Base-by-base conservation (phyloP, 129 eudicot species). In the Chrysanthemum lavandulifolium region DNA sequence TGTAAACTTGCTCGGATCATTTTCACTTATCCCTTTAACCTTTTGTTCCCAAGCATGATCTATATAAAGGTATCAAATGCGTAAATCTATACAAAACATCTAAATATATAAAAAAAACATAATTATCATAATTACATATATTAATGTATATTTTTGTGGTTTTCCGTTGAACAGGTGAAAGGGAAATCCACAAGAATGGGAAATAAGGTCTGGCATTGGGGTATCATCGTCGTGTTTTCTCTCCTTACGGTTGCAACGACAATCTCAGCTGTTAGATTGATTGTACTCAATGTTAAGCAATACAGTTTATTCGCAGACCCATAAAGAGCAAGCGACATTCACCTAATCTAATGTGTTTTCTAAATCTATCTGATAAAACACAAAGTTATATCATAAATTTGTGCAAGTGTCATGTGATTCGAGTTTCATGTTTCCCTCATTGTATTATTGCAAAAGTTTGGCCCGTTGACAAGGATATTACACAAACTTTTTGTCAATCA, bases 31-130 rank as follows among this genome's bases (percentile, higher is more conserved):
- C 43, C 78, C 82, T 61, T 61, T 85, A 73, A 85, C 90, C 27
- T 85, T 82, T n/a, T 85, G 29, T 85, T 85, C 73, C 90, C 90
- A 15, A 85, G 90, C 80, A 76, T 82, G 83, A 82, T 85, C 36
- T 31, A 79, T 73, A 59, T 85, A 49, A 82, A 85, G 87, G 87
- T 85, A 76, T 33, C 21, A 27, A 65, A 18, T 29, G 19, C 0
- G 8, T 10, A 18, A 4, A 57, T 29, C 18, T 31, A 61, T 80
- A 18, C 68, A 23, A 60, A 61, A 43, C 53, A 64, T 10, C 2
- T 2, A 56, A 54, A 69, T 27, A 0, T 6, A 10, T 85, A 71
- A 25, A 25, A 9, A 45, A 19, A 40, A 71, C 13, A 50, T 49
- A 0, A 23, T 23, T 64, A 14, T 23, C 45, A 36, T 65, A 65